A percentile compares a stretch with the other conserved stretches of the same genome.
phyloP scores from a whole-genome alignment of 2,329 filamentous ascomycete species.

The Aquanectria penicillioides region DNA sequence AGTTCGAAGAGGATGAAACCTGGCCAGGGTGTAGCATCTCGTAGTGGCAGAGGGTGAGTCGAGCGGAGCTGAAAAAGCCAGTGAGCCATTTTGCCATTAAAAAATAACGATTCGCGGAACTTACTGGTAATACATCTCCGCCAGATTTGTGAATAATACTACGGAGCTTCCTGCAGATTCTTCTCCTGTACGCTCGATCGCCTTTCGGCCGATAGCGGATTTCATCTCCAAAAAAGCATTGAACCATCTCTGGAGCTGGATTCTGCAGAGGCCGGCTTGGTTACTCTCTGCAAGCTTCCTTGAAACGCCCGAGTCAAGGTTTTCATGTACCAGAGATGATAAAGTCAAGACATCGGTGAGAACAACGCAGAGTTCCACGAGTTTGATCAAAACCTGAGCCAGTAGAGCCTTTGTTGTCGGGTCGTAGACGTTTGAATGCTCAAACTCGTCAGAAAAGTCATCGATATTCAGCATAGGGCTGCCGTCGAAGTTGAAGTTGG shows the following conservation, averaged over 20 bases:
- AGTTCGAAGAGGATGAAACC: conserved; percentile 13
- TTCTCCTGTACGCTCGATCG: neutral
- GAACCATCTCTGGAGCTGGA: conserved; percentile 36
- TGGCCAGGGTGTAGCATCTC: conserved; percentile 34
- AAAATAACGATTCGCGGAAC: neutral
- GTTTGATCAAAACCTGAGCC: conserved; percentile 30
- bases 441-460: conserved; percentile 33
- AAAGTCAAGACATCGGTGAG: conserved; percentile 35
- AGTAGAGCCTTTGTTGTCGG: conserved; percentile 31
- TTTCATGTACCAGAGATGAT: conserved; percentile 34
- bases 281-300: conserved; percentile 28
- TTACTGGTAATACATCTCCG: conserved; percentile 43
- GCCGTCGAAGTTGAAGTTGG: conserved; percentile 37
- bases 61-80: conserved; percentile 24
- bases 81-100: neutral
- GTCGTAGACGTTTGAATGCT: conserved; percentile 37
- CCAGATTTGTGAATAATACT: conserved; percentile 32
- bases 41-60: conserved; percentile 34
- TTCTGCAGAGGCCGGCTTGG: conserved; percentile 32
- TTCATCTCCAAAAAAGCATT: conserved; percentile 31
- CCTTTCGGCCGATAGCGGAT: conserved; percentile 24
- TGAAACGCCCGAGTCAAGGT: conserved; percentile 33
- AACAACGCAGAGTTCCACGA: conserved; percentile 38
- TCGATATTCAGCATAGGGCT: conserved; percentile 27
- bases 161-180: conserved; percentile 26